A percentile compares a stretch with the other conserved stretches of the same genome.
These are phyloP conservation scores for Acanthochlamys bracteata DNA, from an alignment of 106 monocot genomes.

Conservation along the genomic window DNA sequence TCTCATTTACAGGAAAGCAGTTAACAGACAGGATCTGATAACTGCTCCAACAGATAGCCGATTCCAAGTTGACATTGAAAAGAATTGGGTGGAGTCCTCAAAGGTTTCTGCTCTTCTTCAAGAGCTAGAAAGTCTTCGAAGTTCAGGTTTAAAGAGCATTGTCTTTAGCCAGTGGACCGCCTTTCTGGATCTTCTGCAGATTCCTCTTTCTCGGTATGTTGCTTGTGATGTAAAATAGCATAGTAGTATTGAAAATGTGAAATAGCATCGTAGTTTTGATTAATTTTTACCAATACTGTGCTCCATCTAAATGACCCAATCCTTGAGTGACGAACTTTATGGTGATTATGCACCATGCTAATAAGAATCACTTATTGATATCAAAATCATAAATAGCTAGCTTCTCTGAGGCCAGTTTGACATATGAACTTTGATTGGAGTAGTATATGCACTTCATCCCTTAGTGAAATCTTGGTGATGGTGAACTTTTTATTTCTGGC, in stretches of 20 bases:
- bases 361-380: too few relatives aligned
- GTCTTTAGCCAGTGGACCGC: conserved; percentile 99
- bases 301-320: too few relatives aligned
- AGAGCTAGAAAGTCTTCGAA: conserved; percentile 54
- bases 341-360: too few relatives aligned
- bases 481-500: too few relatives aligned
- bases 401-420: too few relatives aligned
- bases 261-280: background rate
- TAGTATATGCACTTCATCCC: too few relatives aligned
- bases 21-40: conserved; percentile 63
- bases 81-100: conserved; percentile 90
- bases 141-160: conserved; percentile 75
- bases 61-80: conserved; percentile 75
- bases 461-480: too few relatives aligned
- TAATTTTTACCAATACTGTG: too few relatives aligned
- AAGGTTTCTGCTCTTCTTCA: conserved; percentile 74
- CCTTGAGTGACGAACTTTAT: too few relatives aligned
- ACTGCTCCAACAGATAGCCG: conserved; percentile 71
- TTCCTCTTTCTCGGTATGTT: conserved; percentile 60
- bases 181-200: conserved; percentile 28
- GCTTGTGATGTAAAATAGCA: background rate
- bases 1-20: conserved; percentile 37
- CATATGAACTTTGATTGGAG: too few relatives aligned
- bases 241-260: background rate
- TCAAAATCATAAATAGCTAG: too few relatives aligned